phyloP scores from a whole-genome alignment of 495 filamentous ascomycete species.

The Hyphodiscus hymeniophilus region DNA sequence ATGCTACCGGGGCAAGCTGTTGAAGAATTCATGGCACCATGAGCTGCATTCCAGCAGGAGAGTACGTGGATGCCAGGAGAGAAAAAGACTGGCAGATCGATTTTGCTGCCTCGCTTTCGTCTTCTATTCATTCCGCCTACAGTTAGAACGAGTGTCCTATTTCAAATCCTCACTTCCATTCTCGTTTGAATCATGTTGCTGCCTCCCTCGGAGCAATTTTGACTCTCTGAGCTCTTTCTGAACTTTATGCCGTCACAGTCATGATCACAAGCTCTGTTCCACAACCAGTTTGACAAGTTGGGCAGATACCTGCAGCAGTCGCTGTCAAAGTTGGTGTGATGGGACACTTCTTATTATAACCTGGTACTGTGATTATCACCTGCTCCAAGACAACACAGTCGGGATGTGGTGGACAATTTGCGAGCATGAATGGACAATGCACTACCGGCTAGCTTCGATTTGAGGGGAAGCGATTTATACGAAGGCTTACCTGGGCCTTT shows the following conservation, averaged over 20 bases:
- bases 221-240: too few relatives aligned
- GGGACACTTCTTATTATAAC: constrained; percentile 44
- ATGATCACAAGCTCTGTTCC: background rate
- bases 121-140: too few relatives aligned
- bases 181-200: too few relatives aligned
- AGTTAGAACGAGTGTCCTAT: too few relatives aligned
- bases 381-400: background rate
- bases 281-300: constrained; percentile 13
- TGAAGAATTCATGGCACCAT: too few relatives aligned
- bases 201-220: too few relatives aligned
- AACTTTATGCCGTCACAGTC: constrained; percentile 6
- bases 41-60: too few relatives aligned
- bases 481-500: constrained; percentile 6
- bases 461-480: background rate
- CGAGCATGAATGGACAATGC: constrained; percentile 1
- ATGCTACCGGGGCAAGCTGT: too few relatives aligned
- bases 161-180: too few relatives aligned
- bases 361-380: constrained; percentile 23
- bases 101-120: too few relatives aligned
- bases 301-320: background rate
- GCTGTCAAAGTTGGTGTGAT: constrained; percentile 17
- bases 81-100: too few relatives aligned
- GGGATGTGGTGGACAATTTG: constrained; percentile 3
- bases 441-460: background rate
- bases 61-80: too few relatives aligned